Evolutionary conservation across 306 rosid species (phyloP).

Genomic region (Potentilla sterilis): DNA sequence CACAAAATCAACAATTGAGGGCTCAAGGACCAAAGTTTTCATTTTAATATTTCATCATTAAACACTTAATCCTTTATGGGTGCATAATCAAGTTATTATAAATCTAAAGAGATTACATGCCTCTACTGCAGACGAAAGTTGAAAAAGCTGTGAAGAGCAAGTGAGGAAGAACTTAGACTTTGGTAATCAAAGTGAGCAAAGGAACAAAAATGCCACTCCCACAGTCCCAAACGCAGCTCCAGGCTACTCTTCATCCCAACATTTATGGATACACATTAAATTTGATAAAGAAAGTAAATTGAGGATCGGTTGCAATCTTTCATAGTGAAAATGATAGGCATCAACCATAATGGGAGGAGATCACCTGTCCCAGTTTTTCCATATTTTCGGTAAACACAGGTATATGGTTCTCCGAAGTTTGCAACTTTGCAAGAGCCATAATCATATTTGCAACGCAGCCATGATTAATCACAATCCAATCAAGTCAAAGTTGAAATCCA

Average conservation of each 20-base stretch:
- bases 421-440: not conserved
- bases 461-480: not conserved
- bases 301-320: no score
- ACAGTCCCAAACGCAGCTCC: conserved; percentile 91
- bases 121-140: not conserved
- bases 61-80: not conserved
- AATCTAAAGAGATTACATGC: not conserved
- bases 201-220: conserved; percentile 88
- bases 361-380: no score
- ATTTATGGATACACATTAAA: no score
- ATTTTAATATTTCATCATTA: not conserved
- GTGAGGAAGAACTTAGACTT: conserved; percentile 46
- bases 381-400: not conserved
- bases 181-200: conserved; percentile 70
- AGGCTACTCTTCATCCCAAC: not conserved
- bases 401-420: not conserved
- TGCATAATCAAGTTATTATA: not conserved
- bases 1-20: conserved; percentile 1
- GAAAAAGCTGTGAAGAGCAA: not conserved
- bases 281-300: no score
- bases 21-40: not conserved
- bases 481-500: not conserved
- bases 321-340: not conserved
- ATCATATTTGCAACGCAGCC: not conserved
- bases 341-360: no score